These are phyloP conservation scores for Nemania abortiva DNA, from an alignment of 2,329 filamentous ascomycete genomes.

Conservation along the genomic window DNA sequence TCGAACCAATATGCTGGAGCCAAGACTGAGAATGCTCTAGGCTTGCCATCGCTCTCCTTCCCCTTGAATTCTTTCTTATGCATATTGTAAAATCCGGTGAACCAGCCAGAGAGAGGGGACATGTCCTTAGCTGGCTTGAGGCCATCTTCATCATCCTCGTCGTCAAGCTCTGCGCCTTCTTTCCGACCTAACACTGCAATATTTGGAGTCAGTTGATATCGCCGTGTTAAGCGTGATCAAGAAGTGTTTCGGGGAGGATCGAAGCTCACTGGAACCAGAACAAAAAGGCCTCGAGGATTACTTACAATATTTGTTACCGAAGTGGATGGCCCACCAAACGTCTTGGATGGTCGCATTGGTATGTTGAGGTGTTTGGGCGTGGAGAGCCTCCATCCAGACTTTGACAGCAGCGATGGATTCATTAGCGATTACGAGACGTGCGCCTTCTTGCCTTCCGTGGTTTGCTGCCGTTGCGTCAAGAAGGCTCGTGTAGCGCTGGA, in stretches of 20 bases:
- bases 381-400: conserved; percentile 10
- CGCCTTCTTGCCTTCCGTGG: neutral
- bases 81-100: neutral
- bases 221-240: neutral
- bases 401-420: conserved; percentile 6
- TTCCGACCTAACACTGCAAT: conserved; percentile 13
- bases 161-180: conserved; percentile 1
- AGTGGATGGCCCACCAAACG: conserved; percentile 15
- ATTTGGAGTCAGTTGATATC: neutral
- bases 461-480: neutral
- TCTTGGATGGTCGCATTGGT: neutral
- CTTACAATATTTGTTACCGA: conserved; percentile 18
- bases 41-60: neutral
- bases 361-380: neutral
- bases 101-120: conserved; percentile 9
- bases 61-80: neutral
- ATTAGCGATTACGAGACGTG: conserved; percentile 4
- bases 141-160: neutral
- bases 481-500: neutral
- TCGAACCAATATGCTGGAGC: conserved; percentile 27
- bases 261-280: neutral
- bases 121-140: conserved; percentile 16
- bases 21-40: neutral
- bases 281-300: neutral
- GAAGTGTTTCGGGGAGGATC: no score